These are phyloP conservation scores for Lentinula aciculospora DNA, from an alignment of 768 basidiomycete species.

Conservation along the genomic window DNA sequence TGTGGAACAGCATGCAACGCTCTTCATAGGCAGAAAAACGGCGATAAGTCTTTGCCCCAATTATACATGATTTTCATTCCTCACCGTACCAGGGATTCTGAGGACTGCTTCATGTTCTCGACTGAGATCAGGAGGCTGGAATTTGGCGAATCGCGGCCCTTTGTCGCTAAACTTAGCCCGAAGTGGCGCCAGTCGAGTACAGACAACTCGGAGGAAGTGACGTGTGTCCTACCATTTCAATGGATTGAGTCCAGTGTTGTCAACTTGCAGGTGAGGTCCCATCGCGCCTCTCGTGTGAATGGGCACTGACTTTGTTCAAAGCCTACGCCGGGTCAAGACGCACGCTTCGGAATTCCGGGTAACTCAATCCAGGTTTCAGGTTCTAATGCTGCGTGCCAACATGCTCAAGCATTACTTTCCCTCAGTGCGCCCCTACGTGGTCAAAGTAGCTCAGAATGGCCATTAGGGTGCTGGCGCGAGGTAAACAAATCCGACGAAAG, in stretches of 20 bases:
- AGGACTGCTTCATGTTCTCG: constrained; percentile 85
- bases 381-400: constrained; percentile 58
- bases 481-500: constrained; percentile 88
- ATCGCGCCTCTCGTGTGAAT: constrained; percentile 6
- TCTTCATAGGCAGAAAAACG: constrained; percentile 60
- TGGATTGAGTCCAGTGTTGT: constrained; percentile 55
- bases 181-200: constrained; percentile 72
- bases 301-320: constrained; percentile 19
- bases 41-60: constrained; percentile 49
- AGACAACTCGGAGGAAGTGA: constrained; percentile 42
- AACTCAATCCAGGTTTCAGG: constrained; percentile 44
- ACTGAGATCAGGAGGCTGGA: constrained; percentile 72
- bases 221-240: constrained; percentile 53
- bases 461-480: constrained; percentile 64
- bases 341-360: constrained; percentile 62
- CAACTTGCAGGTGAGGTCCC: constrained; percentile 46
- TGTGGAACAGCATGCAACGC: constrained; percentile 88
- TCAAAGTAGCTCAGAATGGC: constrained; percentile 78
- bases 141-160: constrained; percentile 74
- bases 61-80: constrained; percentile 87
- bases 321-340: constrained; percentile 49
- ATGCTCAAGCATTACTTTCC: constrained; percentile 73
- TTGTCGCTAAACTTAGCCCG: constrained; percentile 67
- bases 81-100: constrained; percentile 59
- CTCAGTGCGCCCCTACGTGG: constrained; percentile 68